Evolutionary conservation across 257 asterid genomes (phyloP), one percentile per base, ranked within the genome.

Genomic region (Perilla frutescens): DNA sequence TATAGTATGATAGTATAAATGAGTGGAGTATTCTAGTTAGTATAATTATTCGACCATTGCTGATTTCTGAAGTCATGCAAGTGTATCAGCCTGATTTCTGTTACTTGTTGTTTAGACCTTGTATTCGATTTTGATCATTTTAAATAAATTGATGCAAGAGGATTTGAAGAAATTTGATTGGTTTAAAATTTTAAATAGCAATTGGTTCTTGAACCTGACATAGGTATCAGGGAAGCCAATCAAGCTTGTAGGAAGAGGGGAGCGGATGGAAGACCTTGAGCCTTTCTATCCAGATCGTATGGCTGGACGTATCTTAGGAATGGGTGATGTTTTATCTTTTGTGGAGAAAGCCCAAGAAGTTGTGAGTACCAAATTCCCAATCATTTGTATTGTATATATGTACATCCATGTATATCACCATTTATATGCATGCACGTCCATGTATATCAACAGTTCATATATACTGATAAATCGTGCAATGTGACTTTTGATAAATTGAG

Each of bases 221-320:
- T 86, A 93, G 97, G 97, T 94, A 70, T 94, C 99, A 6, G 99
- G 99, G 73, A 91, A 91, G 89, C 99, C 99, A 75, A 90, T 94
- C 80, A 94, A 94, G 88, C 97, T 94, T 26, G 99, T 94, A n/a
- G 99, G 99, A 82, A 85, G 99, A 78, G 99, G 99, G 59, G 99
- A 91, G 80, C 93, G 91, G 39, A 87, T 94, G 97, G 99, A 94
- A 83, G 99, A 94, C 83, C 99, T 94, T 51, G 99, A 94, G 82
- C 99, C 97, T 72, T 94, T 94, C 84, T 94, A 94, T 69, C 99
- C 99, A 57, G 96, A 94, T 76, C 95, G 99, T 47, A 94, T 94
- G 99, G 96, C 99, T 1, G 96, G 97, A 14, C 99, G 99, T 74
- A 84, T 94, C 81, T 82, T 91, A 77, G 99, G 99, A 82, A 94